Evolutionary conservation across 176 grass and related monocot genomes (phyloP), one percentile per base, ranked within the genome.

Genomic region (Aegilops speltoides): DNA sequence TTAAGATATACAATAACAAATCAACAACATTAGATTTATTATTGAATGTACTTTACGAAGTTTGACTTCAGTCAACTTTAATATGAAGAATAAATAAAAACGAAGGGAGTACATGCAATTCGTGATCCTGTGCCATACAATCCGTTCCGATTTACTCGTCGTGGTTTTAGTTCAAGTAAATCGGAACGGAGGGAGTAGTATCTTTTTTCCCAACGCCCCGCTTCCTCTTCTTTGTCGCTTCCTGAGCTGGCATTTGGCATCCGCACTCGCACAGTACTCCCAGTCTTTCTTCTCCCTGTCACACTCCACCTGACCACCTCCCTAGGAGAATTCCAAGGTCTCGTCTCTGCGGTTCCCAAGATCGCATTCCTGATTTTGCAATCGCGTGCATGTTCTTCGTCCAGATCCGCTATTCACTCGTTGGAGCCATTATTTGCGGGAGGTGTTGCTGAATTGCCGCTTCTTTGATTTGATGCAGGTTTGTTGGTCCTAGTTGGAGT

Each of bases 381-480:
- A 76, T 33, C 37, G 37, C 54, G 4, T 37, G 10, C 38, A 64
- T 25, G 28, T 83, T 90, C 65, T 40, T 83, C 19, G 52, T 15
- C 33, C 80, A 90, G 89, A 87, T 90, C 89, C 89, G 40, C 73
- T 19, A 64, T 71, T 77, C 22, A 23, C 63, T 64, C 50, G 72
- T 28, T 32, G 56, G 79, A 23, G 20, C 41, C 72, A 85, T 48
- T 41, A 77, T 85, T 77, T 85, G 71, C 71, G 82, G 83, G 61
- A 34, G 61, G 8, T 69, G 84, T 64, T 85, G 38, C 80, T 90
- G 84, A 83, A 87, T 74, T 83, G 65, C 64, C 10, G 33, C 33
- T 84, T 54, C 37, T 59, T 84, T 91, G 75, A 57, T 83, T 22
- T 56, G 43, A 15, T 72, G 89, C 89, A 91, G 89, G 85, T 75